Evolutionary conservation across 2,329 filamentous ascomycete species (phyloP), one percentile per base, ranked within the genome.

Genomic region (Fusarium mexicanum): DNA sequence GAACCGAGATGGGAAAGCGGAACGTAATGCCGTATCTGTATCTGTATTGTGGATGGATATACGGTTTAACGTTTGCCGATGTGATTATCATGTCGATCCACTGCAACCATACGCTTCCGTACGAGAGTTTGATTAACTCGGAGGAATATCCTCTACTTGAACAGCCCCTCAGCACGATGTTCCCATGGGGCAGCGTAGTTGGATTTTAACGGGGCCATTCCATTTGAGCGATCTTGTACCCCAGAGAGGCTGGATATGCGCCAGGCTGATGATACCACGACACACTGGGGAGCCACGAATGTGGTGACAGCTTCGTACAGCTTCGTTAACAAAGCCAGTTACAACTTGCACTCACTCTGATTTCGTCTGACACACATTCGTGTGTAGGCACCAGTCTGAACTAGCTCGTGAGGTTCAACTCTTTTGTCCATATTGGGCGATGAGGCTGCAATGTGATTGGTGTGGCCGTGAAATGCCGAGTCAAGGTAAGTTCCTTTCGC

Each of bases 1-100:
- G 38, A 41, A 44, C 44, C 58, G 35, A 71, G 66, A 60, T 77
- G 64, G 72, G 58, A 70, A 69, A 73, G 63, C 76, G 62, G 66
- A 76, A 62, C 53, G 64, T 37, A 75, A 69, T 78, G 65, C 76
- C 76, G 74, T 73, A 62, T 71, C 61, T 63, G 74, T 73, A 62
- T 71, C 61, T 63, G 72, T 50, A 64, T 69, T 41, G 44, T 55
- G 51, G 50, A 58, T 61, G 60, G 50, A 62, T 68, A 55, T 50
- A 40, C 44, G 22, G 50, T 71, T 67, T 62, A 51, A 66, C 54
- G 46, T 57, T 66, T 64, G 53, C 41, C 65, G 47, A 57, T 38
- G 53, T 64, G 48, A 59, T 48, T 69, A n/a, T 60, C 53, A 40
- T 65, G 72, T 47, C 47, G 72, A 74, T 72, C 67, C 63, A 71